phyloP scores from a whole-genome alignment of 1,284 basidiomycete species.

The Farysia itapuensis region DNA sequence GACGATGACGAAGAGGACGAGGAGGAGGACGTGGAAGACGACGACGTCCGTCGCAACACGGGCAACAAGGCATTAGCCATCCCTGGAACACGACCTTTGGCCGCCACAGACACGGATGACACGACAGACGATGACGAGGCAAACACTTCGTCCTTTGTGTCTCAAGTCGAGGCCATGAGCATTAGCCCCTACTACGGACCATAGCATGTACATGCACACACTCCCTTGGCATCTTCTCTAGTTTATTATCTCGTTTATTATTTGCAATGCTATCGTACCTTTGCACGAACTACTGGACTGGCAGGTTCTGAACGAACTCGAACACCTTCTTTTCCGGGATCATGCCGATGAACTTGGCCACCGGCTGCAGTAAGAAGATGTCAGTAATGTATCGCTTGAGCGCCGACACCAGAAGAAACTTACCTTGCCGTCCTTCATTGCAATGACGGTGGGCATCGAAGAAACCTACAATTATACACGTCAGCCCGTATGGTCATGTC shows the following conservation, averaged over 20 bases:
- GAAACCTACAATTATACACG: too few relatives aligned
- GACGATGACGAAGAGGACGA: constrained; percentile 42
- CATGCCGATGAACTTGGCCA: constrained; percentile 41
- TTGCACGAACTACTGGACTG: too few relatives aligned
- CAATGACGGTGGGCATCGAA: constrained; percentile 48
- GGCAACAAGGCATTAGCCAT: constrained; percentile 11
- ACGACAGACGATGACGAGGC: constrained; percentile 18
- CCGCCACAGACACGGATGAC: constrained; percentile 2
- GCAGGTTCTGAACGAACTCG: constrained; percentile 42
- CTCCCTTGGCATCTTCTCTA: too few relatives aligned
- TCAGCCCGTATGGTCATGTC: too few relatives aligned
- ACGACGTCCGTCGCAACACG: constrained; percentile 24
- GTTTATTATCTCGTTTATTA: neutral
- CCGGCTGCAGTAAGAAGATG: too few relatives aligned
- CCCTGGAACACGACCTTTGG: constrained; percentile 7
- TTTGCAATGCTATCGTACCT: too few relatives aligned
- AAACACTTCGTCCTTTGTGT: constrained; percentile 43
- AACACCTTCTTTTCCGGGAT: constrained; percentile 40
- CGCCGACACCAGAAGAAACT: neutral
- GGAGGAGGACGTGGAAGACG: too few relatives aligned
- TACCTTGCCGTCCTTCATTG: constrained; percentile 41
- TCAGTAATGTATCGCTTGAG: too few relatives aligned
- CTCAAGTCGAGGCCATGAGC: constrained; percentile 56
- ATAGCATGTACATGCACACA: too few relatives aligned
- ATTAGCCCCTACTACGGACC: constrained; percentile 48